These are phyloP conservation scores for Monilinia fructigena DNA, from an alignment of 2,329 filamentous ascomycete genomes.

Conservation along the genomic window DNA sequence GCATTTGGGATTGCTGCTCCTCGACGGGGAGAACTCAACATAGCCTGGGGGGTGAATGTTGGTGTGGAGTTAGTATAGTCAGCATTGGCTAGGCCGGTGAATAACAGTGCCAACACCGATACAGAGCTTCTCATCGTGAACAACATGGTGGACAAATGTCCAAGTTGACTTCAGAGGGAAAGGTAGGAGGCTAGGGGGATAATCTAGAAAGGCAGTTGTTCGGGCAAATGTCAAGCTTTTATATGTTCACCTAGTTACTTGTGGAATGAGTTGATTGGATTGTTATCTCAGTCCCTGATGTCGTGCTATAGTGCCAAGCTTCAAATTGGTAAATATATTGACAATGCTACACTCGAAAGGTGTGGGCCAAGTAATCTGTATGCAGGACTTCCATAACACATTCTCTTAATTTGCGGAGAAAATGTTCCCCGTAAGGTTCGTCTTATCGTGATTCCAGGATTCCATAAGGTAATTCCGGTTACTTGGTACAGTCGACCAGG, in stretches of 20 bases:
- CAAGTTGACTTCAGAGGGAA: constrained; percentile 5
- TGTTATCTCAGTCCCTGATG: constrained; percentile 15
- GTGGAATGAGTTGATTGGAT: background rate
- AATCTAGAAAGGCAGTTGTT: background rate
- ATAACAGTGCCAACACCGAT: constrained; percentile 12
- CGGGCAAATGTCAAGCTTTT: constrained; percentile 2
- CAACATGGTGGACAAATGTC: constrained; percentile 14
- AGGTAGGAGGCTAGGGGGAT: background rate
- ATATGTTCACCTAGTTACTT: constrained; percentile 8
- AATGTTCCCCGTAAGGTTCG: background rate
- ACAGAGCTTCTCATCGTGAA: constrained; percentile 22
- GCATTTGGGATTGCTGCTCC: constrained; percentile 66
- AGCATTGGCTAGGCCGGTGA: constrained; percentile 22
- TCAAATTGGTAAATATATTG: background rate
- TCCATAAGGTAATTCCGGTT: constrained; percentile 17
- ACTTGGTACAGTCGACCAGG: background rate
- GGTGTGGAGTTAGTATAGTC: constrained; percentile 22
- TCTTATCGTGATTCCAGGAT: constrained; percentile 16
- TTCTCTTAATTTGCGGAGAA: constrained; percentile 16
- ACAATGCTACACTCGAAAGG: background rate
- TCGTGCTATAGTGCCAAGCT: constrained; percentile 20
- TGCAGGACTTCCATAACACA: background rate
- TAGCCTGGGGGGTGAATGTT: constrained; percentile 67
- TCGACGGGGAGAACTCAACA: constrained; percentile 72
- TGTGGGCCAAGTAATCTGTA: background rate